A percentile compares a stretch with the other conserved stretches of the same genome.
Evolutionary conservation across 2,329 filamentous ascomycete species (phyloP).

Genomic region (Akanthomyces muscarius): DNA sequence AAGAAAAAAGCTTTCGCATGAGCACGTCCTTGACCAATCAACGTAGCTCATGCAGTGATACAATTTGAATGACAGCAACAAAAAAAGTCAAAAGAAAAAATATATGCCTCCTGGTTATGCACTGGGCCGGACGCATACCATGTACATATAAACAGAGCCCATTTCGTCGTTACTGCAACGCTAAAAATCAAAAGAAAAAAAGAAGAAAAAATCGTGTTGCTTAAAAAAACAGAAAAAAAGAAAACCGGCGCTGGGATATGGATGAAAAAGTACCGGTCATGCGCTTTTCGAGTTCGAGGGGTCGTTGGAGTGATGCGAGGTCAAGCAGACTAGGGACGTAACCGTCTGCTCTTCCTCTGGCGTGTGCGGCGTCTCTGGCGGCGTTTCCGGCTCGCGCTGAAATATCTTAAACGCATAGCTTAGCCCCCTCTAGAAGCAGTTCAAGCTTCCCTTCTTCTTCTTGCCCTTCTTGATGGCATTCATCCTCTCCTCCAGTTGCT

Average conservation of each 20-base stretch:
- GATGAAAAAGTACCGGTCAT: neutral
- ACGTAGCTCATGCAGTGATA: neutral
- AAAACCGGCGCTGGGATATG: constrained; percentile 5
- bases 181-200: constrained; percentile 4
- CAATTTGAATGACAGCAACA: constrained; percentile 6
- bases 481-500: constrained; percentile 91
- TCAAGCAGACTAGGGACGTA: constrained; percentile 2
- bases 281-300: constrained; percentile 5
- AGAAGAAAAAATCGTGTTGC: constrained; percentile 2
- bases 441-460: constrained; percentile 93
- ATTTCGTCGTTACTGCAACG: constrained; percentile 16
- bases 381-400: constrained; percentile 1
- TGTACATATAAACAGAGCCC: constrained; percentile 14
- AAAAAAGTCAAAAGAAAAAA: constrained; percentile 1
- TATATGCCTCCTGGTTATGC: constrained; percentile 5
- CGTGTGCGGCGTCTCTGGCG: neutral
- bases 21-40: neutral
- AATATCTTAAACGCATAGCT: constrained; percentile 21
- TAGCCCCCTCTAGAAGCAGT: constrained; percentile 74
- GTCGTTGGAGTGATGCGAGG: neutral
- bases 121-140: constrained; percentile 5
- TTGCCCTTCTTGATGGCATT: constrained; percentile 82
- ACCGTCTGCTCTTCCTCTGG: constrained; percentile 6
- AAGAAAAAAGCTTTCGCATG: neutral
- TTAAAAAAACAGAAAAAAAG: constrained; percentile 2